Evolutionary conservation across 768 basidiomycete genomes (phyloP), one percentile per base, ranked within the genome.

Genomic region (Piloderma croceum): DNA sequence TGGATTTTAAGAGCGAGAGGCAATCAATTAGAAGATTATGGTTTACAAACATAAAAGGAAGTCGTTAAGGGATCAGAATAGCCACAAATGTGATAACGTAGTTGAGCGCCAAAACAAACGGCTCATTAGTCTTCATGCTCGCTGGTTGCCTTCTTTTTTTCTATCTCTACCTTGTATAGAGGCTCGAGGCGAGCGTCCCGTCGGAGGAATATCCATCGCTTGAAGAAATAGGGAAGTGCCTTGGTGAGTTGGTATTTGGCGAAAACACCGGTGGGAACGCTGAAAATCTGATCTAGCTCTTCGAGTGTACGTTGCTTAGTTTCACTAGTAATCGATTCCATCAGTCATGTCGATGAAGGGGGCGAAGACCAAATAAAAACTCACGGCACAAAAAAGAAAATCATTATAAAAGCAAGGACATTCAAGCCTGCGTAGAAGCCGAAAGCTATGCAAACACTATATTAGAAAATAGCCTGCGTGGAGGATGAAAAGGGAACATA

Each of bases 371-470:
- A 31, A 36, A 35, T 25, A 7, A 62, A 67, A 10, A 36, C 54
- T 71, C 73, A 73, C 10, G 76, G 76, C 48, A 77, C 50, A 5
- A 75, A 53, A 55, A 77, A 64, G 60, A 78, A 76, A 31, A 79
- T 77, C 70, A 77, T 68, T 22, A 73, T 24, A 23, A 77, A 63
- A 0, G 74, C 77, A 9, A 67, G 46, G 5, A 74, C 57, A 46
- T 76, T 77, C 17, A 74, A 44, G 4, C 69, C 74, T 3, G 70
- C 73, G 46, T 78, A 79, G 59, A 77, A 78, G 19, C 70, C 70
- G 56, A 81, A 81, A 2, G 77, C 70, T 63, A 24, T 32, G n/a
- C 20, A 24, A 55, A 19, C 58, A 60, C n/a, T 45, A 41, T 19
- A 29, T 29, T 29, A 25, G 42, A 11, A 13, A 7, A 36, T 50